Percentiles rank a stretch among this genome's conserved stretches.
Conservation (phyloP, 225 moss, liverwort and hornwort genomes). For the Pseudisothecium myosuroides region DNA sequence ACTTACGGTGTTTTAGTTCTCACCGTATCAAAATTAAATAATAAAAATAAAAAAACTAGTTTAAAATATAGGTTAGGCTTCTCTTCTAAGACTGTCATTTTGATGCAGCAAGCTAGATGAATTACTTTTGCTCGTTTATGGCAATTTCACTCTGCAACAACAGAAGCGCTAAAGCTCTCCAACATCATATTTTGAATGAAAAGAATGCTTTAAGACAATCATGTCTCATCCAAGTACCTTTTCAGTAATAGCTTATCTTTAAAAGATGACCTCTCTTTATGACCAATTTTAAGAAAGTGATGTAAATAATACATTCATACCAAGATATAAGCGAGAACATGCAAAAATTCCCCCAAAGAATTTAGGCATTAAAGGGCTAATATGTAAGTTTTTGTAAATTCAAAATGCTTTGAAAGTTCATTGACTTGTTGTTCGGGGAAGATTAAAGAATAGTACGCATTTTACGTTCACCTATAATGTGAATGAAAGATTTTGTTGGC, state of each 20-base stretch:
- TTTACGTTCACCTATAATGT: rapidly evolving
- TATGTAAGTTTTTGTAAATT: not conserved
- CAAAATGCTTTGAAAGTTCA: rapidly evolving
- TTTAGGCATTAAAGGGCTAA: not conserved
- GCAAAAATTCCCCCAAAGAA: rapidly evolving
- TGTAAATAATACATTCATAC: not conserved
- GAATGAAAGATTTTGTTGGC: not conserved
- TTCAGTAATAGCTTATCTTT: too few relatives aligned
- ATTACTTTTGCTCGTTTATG: too few relatives aligned
- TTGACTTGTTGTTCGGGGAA: not conserved
- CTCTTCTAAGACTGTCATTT: too few relatives aligned
- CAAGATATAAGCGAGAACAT: not conserved
- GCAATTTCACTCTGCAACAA: rapidly evolving
- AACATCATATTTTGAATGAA: not conserved
- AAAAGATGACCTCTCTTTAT: too few relatives aligned
- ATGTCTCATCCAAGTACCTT: too few relatives aligned
- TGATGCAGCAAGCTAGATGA: too few relatives aligned
- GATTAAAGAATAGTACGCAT: rapidly evolving
- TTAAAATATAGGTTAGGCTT: too few relatives aligned
- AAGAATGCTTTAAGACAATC: not conserved
- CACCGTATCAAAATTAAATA: too few relatives aligned
- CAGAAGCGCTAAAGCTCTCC: too few relatives aligned
- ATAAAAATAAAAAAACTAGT: too few relatives aligned
- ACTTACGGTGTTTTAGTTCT: too few relatives aligned
- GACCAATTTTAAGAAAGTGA: too few relatives aligned